Conservation (phyloP, 164 flowering plant genomes). For the Magnolia changhungtana region DNA sequence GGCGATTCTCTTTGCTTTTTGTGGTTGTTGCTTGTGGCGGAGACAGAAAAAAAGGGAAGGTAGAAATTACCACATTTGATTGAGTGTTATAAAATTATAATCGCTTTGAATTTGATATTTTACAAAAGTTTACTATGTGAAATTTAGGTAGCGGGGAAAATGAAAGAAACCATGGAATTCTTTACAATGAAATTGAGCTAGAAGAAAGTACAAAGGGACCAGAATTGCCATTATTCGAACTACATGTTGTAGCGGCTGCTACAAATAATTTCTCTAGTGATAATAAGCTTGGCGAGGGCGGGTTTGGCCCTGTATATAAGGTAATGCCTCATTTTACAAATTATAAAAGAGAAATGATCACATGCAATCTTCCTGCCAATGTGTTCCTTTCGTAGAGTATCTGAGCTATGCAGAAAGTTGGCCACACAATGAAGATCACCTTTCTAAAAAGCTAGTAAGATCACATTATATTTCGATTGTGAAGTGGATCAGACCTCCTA, state of each 20-base stretch:
- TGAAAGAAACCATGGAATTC: neutral
- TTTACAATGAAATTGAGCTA: constrained; percentile 22
- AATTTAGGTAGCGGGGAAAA: constrained; percentile 21
- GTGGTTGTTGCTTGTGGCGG: constrained; percentile 21
- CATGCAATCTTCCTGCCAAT: too few relatives aligned
- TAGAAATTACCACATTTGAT: constrained; percentile 13
- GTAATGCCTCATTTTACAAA: neutral
- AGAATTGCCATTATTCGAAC: neutral
- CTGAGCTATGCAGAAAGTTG: neutral
- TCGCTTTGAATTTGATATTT: constrained; percentile 19
- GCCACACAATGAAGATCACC: too few relatives aligned
- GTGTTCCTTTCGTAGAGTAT: too few relatives aligned
- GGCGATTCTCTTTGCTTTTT: constrained; percentile 21
- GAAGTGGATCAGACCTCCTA: too few relatives aligned
- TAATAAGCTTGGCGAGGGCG: too few relatives aligned
- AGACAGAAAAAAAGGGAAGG: constrained; percentile 13
- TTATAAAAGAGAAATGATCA: neutral
- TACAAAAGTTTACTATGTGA: constrained; percentile 13
- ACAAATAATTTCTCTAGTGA: too few relatives aligned
- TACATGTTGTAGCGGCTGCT: neutral
- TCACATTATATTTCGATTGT: too few relatives aligned
- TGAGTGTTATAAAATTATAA: constrained; percentile 21
- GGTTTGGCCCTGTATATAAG: too few relatives aligned
- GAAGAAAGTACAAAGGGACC: neutral
- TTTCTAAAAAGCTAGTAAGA: too few relatives aligned